Conservation (phyloP, 495 filamentous ascomycete species). For the Penicillium goetzii region DNA sequence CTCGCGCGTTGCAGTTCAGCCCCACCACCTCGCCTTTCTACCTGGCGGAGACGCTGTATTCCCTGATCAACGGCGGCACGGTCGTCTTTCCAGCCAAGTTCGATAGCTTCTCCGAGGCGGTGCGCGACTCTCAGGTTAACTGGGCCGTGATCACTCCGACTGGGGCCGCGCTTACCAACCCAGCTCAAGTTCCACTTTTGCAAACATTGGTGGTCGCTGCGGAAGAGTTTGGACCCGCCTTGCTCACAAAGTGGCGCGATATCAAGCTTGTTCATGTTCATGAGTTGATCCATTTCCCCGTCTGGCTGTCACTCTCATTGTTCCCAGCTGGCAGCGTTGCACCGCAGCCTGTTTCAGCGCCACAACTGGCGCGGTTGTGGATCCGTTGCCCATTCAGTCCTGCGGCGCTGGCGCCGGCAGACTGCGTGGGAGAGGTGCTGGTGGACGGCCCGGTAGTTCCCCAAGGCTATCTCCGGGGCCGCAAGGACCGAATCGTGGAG, state of each 20-base stretch:
- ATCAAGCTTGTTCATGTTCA: slow-evolving; percentile 1
- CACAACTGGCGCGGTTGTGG: neutral
- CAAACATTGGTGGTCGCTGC: slow-evolving; percentile 5
- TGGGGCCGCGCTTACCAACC: neutral
- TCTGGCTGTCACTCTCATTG: neutral
- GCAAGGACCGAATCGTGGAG: slow-evolving; percentile 3
- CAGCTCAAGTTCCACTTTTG: slow-evolving; percentile 7
- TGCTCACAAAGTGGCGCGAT: slow-evolving; percentile 8
- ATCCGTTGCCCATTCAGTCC: slow-evolving; percentile 8
- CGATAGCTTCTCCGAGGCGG: neutral
- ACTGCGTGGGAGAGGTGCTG: slow-evolving; percentile 9
- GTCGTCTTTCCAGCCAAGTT: slow-evolving; percentile 1
- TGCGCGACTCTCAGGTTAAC: neutral
- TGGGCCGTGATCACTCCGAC: neutral
- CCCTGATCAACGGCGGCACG: slow-evolving; percentile 4
- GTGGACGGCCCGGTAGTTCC: slow-evolving; percentile 8
- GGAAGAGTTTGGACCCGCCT: neutral
- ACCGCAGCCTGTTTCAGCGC: neutral
- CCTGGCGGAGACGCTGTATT: slow-evolving; percentile 9
- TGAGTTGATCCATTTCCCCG: neutral
- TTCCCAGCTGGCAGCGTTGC: neutral
- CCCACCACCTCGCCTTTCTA: slow-evolving; percentile 2
- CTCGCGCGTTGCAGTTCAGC: slow-evolving; percentile 10
- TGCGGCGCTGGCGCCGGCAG: slow-evolving; percentile 1
- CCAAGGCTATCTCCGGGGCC: slow-evolving; percentile 1